Conservation (phyloP, 768 basidiomycete genomes). For the Leucosporidium scottii region DNA sequence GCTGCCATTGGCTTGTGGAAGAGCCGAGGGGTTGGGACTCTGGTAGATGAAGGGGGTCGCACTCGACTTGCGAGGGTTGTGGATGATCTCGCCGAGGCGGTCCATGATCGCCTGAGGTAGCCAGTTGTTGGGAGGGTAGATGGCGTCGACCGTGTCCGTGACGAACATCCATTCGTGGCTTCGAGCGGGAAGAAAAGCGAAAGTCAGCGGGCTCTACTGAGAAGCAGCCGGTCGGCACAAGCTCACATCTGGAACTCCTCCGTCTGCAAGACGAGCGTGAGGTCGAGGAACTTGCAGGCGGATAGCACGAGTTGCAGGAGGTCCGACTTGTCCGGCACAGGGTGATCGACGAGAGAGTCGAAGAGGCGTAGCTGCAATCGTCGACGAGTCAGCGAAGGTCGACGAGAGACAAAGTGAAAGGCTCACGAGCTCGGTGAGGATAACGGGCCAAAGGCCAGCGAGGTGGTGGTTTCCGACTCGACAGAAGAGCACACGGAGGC, state of each 20-base stretch:
- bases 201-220: not conserved
- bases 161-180: constrained; percentile 97
- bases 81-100: constrained; percentile 65
- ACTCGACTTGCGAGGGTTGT: constrained; percentile 2
- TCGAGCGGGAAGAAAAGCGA: not conserved
- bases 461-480: constrained; percentile 84
- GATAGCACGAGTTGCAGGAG: constrained; percentile 73
- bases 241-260: constrained; percentile 93
- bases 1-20: not conserved
- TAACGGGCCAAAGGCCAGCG: constrained; percentile 92
- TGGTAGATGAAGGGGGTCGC: not conserved
- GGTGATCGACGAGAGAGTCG: constrained; percentile 63
- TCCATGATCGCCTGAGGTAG: constrained; percentile 83
- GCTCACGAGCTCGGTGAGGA: constrained; percentile 80
- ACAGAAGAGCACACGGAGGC: constrained; percentile 81
- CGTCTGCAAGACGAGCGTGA: constrained; percentile 85
- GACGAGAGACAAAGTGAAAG: not conserved
- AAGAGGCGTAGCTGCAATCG: constrained; percentile 71
- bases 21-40: not conserved
- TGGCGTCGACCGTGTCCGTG: constrained; percentile 92
- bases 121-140: constrained; percentile 78
- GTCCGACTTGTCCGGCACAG: constrained; percentile 77
- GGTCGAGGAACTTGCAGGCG: constrained; percentile 87
- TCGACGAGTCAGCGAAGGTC: not conserved
- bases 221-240: not conserved